Percentiles rank a stretch among this genome's conserved stretches.
Conservation (phyloP, 2,329 filamentous ascomycete genomes). For the Pseudopithomyces chartarum region DNA sequence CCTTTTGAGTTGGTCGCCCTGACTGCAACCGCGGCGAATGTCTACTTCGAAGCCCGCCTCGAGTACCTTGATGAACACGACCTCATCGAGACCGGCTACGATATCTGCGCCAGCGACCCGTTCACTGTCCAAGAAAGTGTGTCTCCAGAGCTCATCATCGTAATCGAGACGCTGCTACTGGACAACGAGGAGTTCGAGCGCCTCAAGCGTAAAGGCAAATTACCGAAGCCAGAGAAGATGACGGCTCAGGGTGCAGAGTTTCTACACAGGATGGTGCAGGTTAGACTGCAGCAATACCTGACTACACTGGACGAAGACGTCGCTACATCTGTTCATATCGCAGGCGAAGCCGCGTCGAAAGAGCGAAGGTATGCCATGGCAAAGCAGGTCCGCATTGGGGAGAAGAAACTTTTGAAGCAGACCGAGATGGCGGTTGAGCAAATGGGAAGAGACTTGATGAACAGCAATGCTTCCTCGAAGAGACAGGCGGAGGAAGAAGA, state of each 20-base stretch:
- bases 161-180: constrained; percentile 53
- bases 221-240: constrained; percentile 50
- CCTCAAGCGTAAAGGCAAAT: constrained; percentile 48
- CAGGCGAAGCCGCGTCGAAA: constrained; percentile 13
- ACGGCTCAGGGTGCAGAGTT: constrained; percentile 47
- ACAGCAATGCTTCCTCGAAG: constrained; percentile 20
- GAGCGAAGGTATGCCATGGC: constrained; percentile 60
- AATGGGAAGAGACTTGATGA: constrained; percentile 35
- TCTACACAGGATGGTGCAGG: constrained; percentile 46
- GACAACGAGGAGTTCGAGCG: constrained; percentile 47
- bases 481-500: constrained; percentile 34
- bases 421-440: constrained; percentile 47
- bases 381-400: constrained; percentile 69
- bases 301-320: constrained; percentile 61
- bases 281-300: constrained; percentile 54
- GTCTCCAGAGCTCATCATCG: constrained; percentile 48
- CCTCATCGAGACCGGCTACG: constrained; percentile 75
- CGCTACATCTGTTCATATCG: constrained; percentile 48
- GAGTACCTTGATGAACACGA: constrained; percentile 65
- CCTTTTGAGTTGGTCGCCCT: constrained; percentile 62
- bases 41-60: constrained; percentile 35
- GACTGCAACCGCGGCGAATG: constrained; percentile 14
- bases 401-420: constrained; percentile 69
- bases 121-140: constrained; percentile 44
- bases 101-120: constrained; percentile 49